These are phyloP conservation scores for Penicillium argentinense DNA, from an alignment of 495 filamentous ascomycete species.

Conservation along the genomic window DNA sequence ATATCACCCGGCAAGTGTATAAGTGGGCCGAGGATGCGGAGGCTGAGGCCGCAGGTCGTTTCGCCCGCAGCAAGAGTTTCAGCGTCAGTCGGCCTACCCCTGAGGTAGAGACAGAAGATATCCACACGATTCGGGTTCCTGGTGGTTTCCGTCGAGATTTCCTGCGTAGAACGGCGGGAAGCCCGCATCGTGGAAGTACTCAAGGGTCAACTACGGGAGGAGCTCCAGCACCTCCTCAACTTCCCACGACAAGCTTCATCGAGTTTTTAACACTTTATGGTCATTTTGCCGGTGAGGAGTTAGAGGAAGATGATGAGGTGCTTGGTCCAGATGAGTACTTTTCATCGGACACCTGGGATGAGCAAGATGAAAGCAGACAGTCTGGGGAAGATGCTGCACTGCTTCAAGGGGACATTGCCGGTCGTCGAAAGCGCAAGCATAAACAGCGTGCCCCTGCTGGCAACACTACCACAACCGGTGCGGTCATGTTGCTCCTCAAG, in stretches of 20 bases:
- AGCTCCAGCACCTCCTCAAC: slow-evolving; percentile 49
- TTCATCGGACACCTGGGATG: slow-evolving; percentile 61
- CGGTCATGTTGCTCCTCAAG: slow-evolving; percentile 83
- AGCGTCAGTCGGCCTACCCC: slow-evolving; percentile 71
- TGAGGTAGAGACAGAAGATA: slow-evolving; percentile 76
- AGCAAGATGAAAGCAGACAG: slow-evolving; percentile 63
- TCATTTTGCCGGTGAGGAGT: slow-evolving; percentile 93
- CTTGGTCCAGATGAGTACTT: slow-evolving; percentile 84
- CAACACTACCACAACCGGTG: slow-evolving; percentile 68
- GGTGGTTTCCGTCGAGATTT: slow-evolving; percentile 93
- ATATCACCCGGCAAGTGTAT: slow-evolving; percentile 92
- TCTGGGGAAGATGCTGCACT: slow-evolving; percentile 81
- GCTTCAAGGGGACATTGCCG: slow-evolving; percentile 62
- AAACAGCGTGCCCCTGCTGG: slow-evolving; percentile 71
- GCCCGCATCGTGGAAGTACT: slow-evolving; percentile 52
- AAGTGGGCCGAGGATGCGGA: slow-evolving; percentile 86
- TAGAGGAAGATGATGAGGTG: slow-evolving; percentile 93
- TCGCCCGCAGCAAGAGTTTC: slow-evolving; percentile 77
- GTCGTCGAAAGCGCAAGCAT: slow-evolving; percentile 65
- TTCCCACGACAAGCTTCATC: slow-evolving; percentile 87
- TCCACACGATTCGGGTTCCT: slow-evolving; percentile 83
- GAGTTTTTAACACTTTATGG: slow-evolving; percentile 95
- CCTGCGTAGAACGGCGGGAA: slow-evolving; percentile 65
- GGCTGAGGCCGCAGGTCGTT: slow-evolving; percentile 51
- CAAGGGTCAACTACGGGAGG: slow-evolving; percentile 37